Percentiles rank a stretch among this genome's conserved stretches.
Conservation (phyloP, 116 monocot species). For the Phalaenopsis hybrid region DNA sequence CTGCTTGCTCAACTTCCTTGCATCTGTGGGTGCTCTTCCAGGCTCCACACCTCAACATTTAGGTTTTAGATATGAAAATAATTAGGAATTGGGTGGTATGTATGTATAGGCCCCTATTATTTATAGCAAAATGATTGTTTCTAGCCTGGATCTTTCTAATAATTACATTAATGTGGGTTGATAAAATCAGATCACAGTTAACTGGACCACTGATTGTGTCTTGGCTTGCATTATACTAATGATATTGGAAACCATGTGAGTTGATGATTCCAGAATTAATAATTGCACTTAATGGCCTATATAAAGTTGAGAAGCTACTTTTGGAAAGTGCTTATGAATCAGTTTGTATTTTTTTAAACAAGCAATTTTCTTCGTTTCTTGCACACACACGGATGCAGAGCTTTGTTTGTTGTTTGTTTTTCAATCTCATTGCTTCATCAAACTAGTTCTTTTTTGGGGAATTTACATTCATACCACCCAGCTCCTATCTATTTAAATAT, state of each 20-base stretch:
- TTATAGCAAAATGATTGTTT: not conserved
- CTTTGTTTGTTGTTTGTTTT: not conserved
- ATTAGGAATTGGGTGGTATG: too few species aligned
- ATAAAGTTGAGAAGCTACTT: too few species aligned
- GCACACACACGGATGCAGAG: not conserved
- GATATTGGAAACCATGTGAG: conserved; percentile 1
- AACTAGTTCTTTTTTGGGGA: too few species aligned
- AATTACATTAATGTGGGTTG: not conserved
- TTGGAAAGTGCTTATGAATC: not conserved
- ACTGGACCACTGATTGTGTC: not conserved
- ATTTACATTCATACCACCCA: too few species aligned
- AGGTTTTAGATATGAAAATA: too few species aligned
- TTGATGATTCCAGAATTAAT: not conserved
- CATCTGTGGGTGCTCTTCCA: too few species aligned
- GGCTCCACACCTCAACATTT: too few species aligned
- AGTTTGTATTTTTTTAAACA: not conserved
- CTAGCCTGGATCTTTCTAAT: not conserved
- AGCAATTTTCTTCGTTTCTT: not conserved
- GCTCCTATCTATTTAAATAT: too few species aligned
- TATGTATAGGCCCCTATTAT: not conserved
- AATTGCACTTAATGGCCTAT: too few species aligned
- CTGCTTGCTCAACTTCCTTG: too few species aligned
- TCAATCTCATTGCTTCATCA: not conserved
- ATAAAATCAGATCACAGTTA: not conserved
- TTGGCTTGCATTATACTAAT: not conserved